phyloP scores from a whole-genome alignment of 2,329 filamentous ascomycete species.

The Alternaria novae-zelandiae region DNA sequence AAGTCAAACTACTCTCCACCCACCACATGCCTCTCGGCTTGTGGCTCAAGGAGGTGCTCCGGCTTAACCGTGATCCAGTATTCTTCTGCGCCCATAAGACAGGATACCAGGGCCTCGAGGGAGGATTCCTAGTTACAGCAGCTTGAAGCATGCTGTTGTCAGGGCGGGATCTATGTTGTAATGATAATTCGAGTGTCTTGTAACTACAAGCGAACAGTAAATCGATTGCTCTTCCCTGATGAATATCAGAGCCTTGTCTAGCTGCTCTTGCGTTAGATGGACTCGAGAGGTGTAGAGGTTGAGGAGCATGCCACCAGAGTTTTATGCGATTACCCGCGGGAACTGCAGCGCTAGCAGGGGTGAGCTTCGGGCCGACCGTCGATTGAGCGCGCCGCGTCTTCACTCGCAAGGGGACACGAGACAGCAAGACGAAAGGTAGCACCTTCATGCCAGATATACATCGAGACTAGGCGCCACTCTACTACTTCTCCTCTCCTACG shows the following conservation, averaged over 20 bases:
- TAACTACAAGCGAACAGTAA: slow-evolving; percentile 14
- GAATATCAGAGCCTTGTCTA: neutral
- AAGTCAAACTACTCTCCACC: slow-evolving; percentile 95
- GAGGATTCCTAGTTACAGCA: slow-evolving; percentile 66
- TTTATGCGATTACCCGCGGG: slow-evolving; percentile 27
- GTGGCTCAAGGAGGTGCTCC: slow-evolving; percentile 90
- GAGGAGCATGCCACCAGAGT: slow-evolving; percentile 7
- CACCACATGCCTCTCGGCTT: slow-evolving; percentile 78
- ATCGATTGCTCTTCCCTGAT: slow-evolving; percentile 11
- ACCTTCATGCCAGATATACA: slow-evolving; percentile 14
- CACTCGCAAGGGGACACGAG: slow-evolving; percentile 39
- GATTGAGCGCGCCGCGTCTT: slow-evolving; percentile 21
- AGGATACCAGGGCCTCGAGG: slow-evolving; percentile 81
- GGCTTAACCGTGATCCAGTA: slow-evolving; percentile 93
- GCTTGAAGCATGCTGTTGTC: slow-evolving; percentile 58
- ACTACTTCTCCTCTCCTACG: neutral
- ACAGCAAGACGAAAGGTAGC: slow-evolving; percentile 24
- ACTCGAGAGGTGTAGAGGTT: neutral
- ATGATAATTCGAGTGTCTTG: slow-evolving; percentile 1
- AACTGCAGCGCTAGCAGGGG: slow-evolving; percentile 32
- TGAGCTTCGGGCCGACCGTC: slow-evolving; percentile 11
- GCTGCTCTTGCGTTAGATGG: neutral
- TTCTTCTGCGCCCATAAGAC: slow-evolving; percentile 77
- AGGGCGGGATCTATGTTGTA: slow-evolving; percentile 50
- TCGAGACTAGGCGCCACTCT: slow-evolving; percentile 4